Base-by-base conservation (phyloP, 805 yeast species). In the Debaryomyces hansenii region DNA sequence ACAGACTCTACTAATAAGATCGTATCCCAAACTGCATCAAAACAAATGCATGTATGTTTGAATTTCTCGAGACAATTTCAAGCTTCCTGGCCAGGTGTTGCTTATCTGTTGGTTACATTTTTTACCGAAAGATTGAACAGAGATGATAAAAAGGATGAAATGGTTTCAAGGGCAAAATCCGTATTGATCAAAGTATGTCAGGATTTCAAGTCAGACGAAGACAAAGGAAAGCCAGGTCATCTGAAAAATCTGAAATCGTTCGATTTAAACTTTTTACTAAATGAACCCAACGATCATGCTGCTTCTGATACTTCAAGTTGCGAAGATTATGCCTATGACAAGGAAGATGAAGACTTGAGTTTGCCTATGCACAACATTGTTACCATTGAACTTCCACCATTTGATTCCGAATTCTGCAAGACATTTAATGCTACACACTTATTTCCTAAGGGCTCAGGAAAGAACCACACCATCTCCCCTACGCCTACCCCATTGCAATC, bases 201-300 rank as follows among this genome's bases (percentile, higher is more conserved):
- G 20, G 33, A 33, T 33, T 14, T 21, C 32, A 37, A 29, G 21
- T 36, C 16, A 20, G 38, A 44, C 3, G 32, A 10, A 5, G 39
- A 24, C 15, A 27, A 27, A 37, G 37, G 20, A 37, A 33, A 10
- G 16, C 31, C 28, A 27, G 24, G 15, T 15, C 33, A 41, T 28
- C 11, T 20, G 41, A 45, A 35, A 31, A 21, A n/a, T 15, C 33
- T 24, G 27, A 47, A 44, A 33, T 21, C 45, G 4, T 32, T 47
- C 20, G 52, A 52, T 34, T 49, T 52, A 35, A 42, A 50, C 35
- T 52, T 45, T 20, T 38, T 52, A 11, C 41, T 52, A 20, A 50
- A 50, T 33, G 41, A 44, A 12, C 14, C 37, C 16, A 27, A 35
- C 20, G 40, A 36, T 2, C 12, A 15, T 4, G 18, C 20, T 5